A percentile compares a stretch with the other conserved stretches of the same genome.
Conservation (phyloP, 805 yeast genomes). For the Sugiyamaella chiloensis region DNA sequence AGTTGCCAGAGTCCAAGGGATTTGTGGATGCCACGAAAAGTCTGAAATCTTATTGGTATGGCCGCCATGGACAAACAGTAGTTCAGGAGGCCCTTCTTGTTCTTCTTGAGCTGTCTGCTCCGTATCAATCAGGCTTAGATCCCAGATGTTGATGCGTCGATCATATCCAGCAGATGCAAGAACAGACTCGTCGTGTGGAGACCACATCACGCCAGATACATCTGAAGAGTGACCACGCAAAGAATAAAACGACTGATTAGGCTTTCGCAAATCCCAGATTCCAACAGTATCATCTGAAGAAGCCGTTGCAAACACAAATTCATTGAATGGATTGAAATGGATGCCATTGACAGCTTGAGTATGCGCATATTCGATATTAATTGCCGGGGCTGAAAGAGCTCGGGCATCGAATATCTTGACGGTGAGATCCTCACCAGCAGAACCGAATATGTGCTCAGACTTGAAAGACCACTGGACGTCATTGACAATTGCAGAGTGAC, state of each 20-base stretch:
- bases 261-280: conserved; percentile 72
- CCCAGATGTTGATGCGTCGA: conserved; percentile 73
- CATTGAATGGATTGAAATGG: conserved; percentile 49
- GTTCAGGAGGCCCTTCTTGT: conserved; percentile 67
- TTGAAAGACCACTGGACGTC: conserved; percentile 58
- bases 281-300: conserved; percentile 69
- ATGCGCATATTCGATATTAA: conserved; percentile 21
- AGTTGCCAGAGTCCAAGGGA: conserved; percentile 58
- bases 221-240: conserved; percentile 64
- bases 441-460: conserved; percentile 52
- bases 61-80: conserved; percentile 81
- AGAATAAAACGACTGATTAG: conserved; percentile 54
- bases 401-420: conserved; percentile 63
- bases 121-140: conserved; percentile 52
- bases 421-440: conserved; percentile 67
- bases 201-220: conserved; percentile 56
- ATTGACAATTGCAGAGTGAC: conserved; percentile 60
- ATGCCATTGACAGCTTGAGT: conserved; percentile 53
- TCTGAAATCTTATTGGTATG: conserved; percentile 71
- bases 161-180: conserved; percentile 65
- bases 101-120: conserved; percentile 53
- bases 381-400: conserved; percentile 38
- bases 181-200: conserved; percentile 46
- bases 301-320: conserved; percentile 65
- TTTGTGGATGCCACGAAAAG: conserved; percentile 61